Evolutionary conservation across 495 filamentous ascomycete genomes (phyloP).

Genomic region (Penicillium turbatum): DNA sequence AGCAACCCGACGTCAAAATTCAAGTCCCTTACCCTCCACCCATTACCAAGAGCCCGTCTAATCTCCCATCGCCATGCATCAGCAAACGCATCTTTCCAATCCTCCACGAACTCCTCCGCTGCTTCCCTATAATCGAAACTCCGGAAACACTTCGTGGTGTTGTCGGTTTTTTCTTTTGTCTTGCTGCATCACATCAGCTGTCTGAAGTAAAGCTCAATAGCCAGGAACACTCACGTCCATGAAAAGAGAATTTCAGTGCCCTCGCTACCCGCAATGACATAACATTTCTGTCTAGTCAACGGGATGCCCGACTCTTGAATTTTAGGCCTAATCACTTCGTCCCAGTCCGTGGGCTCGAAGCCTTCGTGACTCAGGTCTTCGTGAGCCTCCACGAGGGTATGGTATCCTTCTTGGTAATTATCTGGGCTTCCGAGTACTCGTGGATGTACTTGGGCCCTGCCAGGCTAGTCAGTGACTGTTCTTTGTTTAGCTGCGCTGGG

Average conservation of each 20-base stretch:
- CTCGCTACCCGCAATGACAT: background rate
- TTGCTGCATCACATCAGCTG: background rate
- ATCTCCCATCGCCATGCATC: constrained; percentile 4
- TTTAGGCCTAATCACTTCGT: too few species aligned
- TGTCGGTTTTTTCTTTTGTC: background rate
- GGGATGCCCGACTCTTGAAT: too few species aligned
- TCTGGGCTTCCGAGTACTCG: background rate
- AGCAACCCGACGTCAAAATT: background rate
- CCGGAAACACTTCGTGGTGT: background rate
- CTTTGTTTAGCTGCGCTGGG: background rate
- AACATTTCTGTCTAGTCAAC: background rate
- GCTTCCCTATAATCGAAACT: background rate
- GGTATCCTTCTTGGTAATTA: background rate
- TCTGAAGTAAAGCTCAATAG: background rate
- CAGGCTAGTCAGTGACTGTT: background rate
- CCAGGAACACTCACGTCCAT: background rate
- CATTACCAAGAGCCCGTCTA: background rate
- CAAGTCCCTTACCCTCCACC: background rate
- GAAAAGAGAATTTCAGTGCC: background rate
- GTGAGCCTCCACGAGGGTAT: background rate
- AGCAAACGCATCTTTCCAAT: background rate
- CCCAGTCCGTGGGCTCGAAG: too few species aligned
- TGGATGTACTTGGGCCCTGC: too few species aligned
- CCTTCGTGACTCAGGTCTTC: background rate
- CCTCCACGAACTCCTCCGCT: background rate